Evolutionary conservation across 1,284 basidiomycete species (phyloP).

Genomic region (Puccinia triticina): DNA sequence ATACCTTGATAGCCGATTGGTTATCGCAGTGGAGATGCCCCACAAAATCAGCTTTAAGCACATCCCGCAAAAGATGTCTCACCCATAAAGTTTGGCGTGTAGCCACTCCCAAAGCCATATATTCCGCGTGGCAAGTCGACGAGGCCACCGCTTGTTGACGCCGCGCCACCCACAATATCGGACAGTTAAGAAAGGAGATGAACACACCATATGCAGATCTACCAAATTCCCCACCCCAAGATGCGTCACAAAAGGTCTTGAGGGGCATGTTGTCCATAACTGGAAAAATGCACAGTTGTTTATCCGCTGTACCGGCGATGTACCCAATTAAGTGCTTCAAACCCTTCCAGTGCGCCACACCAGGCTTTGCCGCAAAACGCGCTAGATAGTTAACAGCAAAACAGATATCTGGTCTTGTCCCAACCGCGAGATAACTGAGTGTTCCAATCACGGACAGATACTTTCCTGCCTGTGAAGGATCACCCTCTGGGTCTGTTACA

Average conservation of each 20-base stretch:
- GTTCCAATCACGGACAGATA: too few relatives aligned
- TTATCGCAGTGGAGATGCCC: slow-evolving; percentile 10
- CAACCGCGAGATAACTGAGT: too few relatives aligned
- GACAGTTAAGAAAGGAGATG: neutral
- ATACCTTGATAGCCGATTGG: slow-evolving; percentile 5
- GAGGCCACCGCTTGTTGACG: too few relatives aligned
- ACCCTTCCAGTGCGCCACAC: neutral
- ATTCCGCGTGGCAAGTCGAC: too few relatives aligned
- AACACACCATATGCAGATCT: neutral
- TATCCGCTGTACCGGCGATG: neutral
- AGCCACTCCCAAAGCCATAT: neutral
- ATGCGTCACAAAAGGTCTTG: neutral
- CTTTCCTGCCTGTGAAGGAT: too few relatives aligned
- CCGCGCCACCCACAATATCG: too few relatives aligned
- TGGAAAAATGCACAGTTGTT: neutral
- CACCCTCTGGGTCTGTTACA: neutral
- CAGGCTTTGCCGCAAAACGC: neutral
- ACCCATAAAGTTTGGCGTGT: neutral
- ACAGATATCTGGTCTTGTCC: too few relatives aligned
- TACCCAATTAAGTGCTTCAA: neutral
- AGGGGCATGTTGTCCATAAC: neutral
- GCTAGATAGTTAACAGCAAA: neutral
- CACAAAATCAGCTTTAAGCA: neutral
- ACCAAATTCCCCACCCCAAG: neutral
- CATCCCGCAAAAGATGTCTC: neutral